phyloP scores from a whole-genome alignment of 129 eudicot genomes.

The Helichrysum umbraculigerum region DNA sequence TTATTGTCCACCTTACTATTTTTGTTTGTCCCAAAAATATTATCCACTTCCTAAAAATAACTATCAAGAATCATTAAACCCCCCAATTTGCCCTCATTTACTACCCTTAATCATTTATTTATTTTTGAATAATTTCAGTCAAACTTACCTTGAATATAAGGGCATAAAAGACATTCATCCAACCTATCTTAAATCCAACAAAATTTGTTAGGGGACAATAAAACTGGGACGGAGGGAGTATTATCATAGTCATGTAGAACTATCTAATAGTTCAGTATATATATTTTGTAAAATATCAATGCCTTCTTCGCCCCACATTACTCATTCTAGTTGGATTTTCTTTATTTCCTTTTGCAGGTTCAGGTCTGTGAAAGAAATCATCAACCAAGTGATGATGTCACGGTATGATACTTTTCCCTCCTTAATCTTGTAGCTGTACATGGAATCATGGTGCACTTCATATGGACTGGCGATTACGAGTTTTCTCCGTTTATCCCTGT shows the following conservation, averaged over 20 bases:
- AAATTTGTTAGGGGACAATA: too few species aligned
- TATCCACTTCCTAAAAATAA: too few species aligned
- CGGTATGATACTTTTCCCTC: slow-evolving; percentile 36
- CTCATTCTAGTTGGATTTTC: slow-evolving; percentile 15
- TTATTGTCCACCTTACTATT: too few species aligned
- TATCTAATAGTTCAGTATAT: neutral
- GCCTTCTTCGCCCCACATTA: slow-evolving; percentile 5
- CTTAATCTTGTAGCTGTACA: neutral
- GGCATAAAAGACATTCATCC: too few species aligned
- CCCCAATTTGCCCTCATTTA: too few species aligned
- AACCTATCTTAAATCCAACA: too few species aligned
- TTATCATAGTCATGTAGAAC: neutral
- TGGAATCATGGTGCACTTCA: neutral
- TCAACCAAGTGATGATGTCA: slow-evolving; percentile 90
- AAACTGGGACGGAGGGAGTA: too few species aligned
- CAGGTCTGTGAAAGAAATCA: slow-evolving; percentile 92
- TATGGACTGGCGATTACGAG: neutral
- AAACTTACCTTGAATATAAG: too few species aligned
- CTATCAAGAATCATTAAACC: too few species aligned
- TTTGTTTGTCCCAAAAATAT: too few species aligned
- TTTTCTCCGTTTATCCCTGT: neutral
- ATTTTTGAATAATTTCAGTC: too few species aligned
- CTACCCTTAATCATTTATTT: too few species aligned
- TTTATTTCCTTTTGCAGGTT: slow-evolving; percentile 51
- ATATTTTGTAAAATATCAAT: neutral